A percentile compares a stretch with the other conserved stretches of the same genome.
These are phyloP conservation scores for Plantago rigida DNA, from an alignment of 305 asterid genomes.

Conservation along the genomic window DNA sequence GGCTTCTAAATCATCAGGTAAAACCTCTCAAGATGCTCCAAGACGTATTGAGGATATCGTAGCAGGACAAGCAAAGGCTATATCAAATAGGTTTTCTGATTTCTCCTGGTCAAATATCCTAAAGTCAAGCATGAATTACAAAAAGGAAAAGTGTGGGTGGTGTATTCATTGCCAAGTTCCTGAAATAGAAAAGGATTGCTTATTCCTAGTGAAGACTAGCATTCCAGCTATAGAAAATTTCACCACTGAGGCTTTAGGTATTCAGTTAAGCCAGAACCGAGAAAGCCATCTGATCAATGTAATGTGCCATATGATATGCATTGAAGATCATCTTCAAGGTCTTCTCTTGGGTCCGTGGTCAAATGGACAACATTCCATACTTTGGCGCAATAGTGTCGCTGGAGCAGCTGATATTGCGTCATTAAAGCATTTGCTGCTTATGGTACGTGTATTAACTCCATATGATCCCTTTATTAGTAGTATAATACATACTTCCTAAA, in stretches of 20 bases:
- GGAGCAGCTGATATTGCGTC: slow-evolving; percentile 38
- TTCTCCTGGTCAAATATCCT: slow-evolving; percentile 63
- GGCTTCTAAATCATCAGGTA: slow-evolving; percentile 41
- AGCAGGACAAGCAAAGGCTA: slow-evolving; percentile 59
- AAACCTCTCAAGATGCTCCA: slow-evolving; percentile 36
- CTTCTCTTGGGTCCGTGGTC: slow-evolving; percentile 90
- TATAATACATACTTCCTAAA: slow-evolving; percentile 10
- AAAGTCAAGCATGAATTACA: slow-evolving; percentile 27
- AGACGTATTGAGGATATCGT: slow-evolving; percentile 51
- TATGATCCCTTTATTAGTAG: background rate
- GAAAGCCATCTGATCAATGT: slow-evolving; percentile 69
- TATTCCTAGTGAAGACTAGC: slow-evolving; percentile 44
- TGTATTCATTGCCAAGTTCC: slow-evolving; percentile 65
- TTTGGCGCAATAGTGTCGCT: slow-evolving; percentile 56
- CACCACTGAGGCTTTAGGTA: slow-evolving; percentile 46
- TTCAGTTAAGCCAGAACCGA: slow-evolving; percentile 32
- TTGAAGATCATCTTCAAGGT: slow-evolving; percentile 77
- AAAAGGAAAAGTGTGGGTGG: slow-evolving; percentile 92
- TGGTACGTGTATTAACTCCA: slow-evolving; percentile 36
- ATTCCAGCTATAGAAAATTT: slow-evolving; percentile 45
- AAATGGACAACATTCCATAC: slow-evolving; percentile 51
- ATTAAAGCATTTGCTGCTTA: slow-evolving; percentile 47
- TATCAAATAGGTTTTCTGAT: slow-evolving; percentile 42
- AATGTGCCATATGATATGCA: slow-evolving; percentile 55
- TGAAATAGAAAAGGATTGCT: slow-evolving; percentile 61